These are phyloP conservation scores for Fistulifera solaris DNA, from an alignment of 108 stramenopile species.

Conservation along the genomic window DNA sequence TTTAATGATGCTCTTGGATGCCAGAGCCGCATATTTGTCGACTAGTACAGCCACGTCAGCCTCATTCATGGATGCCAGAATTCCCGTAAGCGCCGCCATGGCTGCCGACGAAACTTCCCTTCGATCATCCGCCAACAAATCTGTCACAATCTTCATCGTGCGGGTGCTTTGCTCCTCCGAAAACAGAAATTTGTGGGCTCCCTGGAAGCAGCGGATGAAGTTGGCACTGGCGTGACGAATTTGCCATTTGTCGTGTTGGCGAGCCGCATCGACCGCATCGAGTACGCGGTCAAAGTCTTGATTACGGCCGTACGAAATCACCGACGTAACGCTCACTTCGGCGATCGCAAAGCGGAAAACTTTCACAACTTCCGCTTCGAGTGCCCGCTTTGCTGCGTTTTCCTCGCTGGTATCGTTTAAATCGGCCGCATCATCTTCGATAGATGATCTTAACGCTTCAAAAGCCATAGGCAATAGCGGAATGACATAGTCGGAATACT, in stretches of 20 bases:
- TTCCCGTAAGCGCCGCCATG: slow-evolving; percentile 75
- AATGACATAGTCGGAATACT: slow-evolving; percentile 65
- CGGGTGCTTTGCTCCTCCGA: slow-evolving; percentile 38
- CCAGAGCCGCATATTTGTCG: slow-evolving; percentile 55
- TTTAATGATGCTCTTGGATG: slow-evolving; percentile 65
- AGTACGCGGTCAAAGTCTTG: slow-evolving; percentile 61
- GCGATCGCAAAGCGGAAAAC: slow-evolving; percentile 68
- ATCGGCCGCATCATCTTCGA: slow-evolving; percentile 18
- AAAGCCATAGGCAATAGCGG: slow-evolving; percentile 74
- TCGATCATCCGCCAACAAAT: slow-evolving; percentile 74
- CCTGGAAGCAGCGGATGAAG: slow-evolving; percentile 80
- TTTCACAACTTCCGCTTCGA: slow-evolving; percentile 77
- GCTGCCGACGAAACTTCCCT: slow-evolving; percentile 72
- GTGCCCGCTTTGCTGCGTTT: slow-evolving; percentile 51
- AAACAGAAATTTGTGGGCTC: slow-evolving; percentile 74
- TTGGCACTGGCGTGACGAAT: slow-evolving; percentile 76
- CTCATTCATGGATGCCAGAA: slow-evolving; percentile 56
- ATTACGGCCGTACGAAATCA: slow-evolving; percentile 54
- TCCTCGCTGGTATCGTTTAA: slow-evolving; percentile 26
- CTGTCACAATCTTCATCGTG: slow-evolving; percentile 42
- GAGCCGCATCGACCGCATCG: slow-evolving; percentile 27
- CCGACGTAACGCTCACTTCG: slow-evolving; percentile 62
- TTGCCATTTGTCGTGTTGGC: slow-evolving; percentile 71
- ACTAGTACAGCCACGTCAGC: slow-evolving; percentile 43
- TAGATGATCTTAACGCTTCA: slow-evolving; percentile 47